Percentiles rank a stretch among this genome's conserved stretches.
These are phyloP conservation scores for Acacia concinna DNA, from an alignment of 331 rosid species.

Conservation along the genomic window DNA sequence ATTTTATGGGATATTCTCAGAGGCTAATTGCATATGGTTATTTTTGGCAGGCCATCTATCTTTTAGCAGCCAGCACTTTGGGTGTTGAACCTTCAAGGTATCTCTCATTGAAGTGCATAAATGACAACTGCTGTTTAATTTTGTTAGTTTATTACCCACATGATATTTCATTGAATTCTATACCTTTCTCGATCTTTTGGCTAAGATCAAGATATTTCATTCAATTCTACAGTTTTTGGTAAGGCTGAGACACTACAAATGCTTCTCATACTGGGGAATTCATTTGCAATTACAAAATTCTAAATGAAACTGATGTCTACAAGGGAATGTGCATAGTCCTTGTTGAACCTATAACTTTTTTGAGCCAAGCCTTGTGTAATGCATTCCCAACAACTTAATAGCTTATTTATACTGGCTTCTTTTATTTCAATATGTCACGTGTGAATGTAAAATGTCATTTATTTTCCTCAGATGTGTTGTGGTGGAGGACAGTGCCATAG, in stretches of 20 bases:
- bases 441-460: slow-evolving; percentile 22
- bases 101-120: slow-evolving; percentile 21
- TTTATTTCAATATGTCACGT: slow-evolving; percentile 5
- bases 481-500: slow-evolving; percentile 96
- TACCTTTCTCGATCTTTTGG: no score
- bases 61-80: slow-evolving; percentile 80
- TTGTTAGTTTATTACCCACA: neutral
- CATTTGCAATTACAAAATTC: neutral
- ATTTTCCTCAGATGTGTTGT: slow-evolving; percentile 80
- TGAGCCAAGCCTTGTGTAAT: neutral
- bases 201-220: slow-evolving; percentile 6
- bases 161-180: slow-evolving; percentile 11
- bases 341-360: neutral
- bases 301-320: neutral
- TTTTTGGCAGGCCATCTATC: slow-evolving; percentile 82
- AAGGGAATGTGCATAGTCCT: slow-evolving; percentile 22
- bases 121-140: neutral
- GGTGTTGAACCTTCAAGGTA: slow-evolving; percentile 94
- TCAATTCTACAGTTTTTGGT: slow-evolving; percentile 17
- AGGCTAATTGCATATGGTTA: slow-evolving; percentile 35
- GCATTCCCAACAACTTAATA: neutral
- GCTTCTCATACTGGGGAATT: slow-evolving; percentile 6
- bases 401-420: neutral
- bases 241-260: slow-evolving; percentile 15
- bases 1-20: slow-evolving; percentile 12